A percentile compares a stretch with the other conserved stretches of the same genome.
Evolutionary conservation across 352 stramenopile species (phyloP).

Genomic region (Phytophthora sp.): DNA sequence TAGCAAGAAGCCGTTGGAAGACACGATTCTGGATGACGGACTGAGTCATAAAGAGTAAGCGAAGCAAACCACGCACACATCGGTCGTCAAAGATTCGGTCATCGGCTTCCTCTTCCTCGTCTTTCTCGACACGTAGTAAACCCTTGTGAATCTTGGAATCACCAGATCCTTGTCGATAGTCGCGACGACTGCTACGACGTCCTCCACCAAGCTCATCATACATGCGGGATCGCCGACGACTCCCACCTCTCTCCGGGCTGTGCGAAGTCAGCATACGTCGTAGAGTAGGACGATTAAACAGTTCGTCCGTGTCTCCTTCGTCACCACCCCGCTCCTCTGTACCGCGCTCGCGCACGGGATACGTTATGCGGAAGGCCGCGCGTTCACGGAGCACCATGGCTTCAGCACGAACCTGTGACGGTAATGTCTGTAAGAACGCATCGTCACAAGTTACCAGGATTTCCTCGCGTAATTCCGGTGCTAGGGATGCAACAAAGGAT

Average conservation of each 20-base stretch:
- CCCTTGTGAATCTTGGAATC: slow-evolving; percentile 43
- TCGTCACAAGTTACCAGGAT: slow-evolving; percentile 97
- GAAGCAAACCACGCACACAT: slow-evolving; percentile 70
- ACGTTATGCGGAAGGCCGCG: slow-evolving; percentile 77
- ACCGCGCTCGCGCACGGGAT: slow-evolving; percentile 49
- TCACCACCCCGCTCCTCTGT: slow-evolving; percentile 41
- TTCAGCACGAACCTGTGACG: slow-evolving; percentile 94
- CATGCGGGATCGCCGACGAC: slow-evolving; percentile 52
- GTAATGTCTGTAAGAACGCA: slow-evolving; percentile 94
- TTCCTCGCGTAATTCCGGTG: slow-evolving; percentile 95
- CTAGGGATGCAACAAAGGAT: slow-evolving; percentile 96
- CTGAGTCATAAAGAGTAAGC: slow-evolving; percentile 81
- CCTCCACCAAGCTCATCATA: slow-evolving; percentile 52
- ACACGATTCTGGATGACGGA: slow-evolving; percentile 85
- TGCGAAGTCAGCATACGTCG: slow-evolving; percentile 85
- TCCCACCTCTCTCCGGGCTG: slow-evolving; percentile 49
- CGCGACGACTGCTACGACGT: slow-evolving; percentile 46
- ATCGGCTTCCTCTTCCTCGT: slow-evolving; percentile 67
- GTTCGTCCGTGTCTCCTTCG: slow-evolving; percentile 59
- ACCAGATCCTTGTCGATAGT: slow-evolving; percentile 32
- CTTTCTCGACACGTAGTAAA: slow-evolving; percentile 72
- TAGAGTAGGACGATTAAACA: slow-evolving; percentile 79
- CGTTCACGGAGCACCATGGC: slow-evolving; percentile 96
- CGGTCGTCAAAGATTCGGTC: slow-evolving; percentile 76
- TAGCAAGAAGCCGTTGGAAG: slow-evolving; percentile 77